Percentiles rank a stretch among this genome's conserved stretches.
Conservation (phyloP, 176 grass and related monocot genomes). For the Hordeum marinum region DNA sequence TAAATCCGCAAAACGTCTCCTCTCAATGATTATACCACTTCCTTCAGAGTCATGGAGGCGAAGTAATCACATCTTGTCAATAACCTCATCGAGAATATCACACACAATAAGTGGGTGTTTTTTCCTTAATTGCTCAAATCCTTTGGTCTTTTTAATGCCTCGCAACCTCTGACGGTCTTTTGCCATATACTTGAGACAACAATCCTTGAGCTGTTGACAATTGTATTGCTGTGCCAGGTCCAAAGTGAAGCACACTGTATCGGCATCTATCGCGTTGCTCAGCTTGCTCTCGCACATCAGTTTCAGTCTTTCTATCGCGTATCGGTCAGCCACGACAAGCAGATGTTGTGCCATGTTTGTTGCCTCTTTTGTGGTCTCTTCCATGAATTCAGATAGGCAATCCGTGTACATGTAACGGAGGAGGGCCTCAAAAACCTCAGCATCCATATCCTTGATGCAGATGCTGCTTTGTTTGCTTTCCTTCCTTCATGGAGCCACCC, state of each 20-base stretch:
- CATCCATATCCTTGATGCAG: not conserved
- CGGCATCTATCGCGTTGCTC: not conserved
- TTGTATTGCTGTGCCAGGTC: not conserved
- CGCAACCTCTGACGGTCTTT: not conserved
- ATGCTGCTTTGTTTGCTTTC: not conserved
- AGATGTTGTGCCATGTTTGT: not conserved
- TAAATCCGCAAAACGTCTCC: too few species aligned
- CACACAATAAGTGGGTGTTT: not conserved
- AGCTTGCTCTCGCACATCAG: not conserved
- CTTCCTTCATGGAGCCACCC: not conserved
- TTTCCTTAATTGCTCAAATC: not conserved
- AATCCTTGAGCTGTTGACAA: not conserved
- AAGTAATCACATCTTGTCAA: not conserved
- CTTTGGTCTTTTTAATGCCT: not conserved
- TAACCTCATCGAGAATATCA: not conserved
- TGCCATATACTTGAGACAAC: not conserved
- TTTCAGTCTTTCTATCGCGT: not conserved
- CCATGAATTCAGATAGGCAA: not conserved
- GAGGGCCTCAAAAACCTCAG: not conserved
- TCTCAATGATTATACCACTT: too few species aligned
- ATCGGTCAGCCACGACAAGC: not conserved
- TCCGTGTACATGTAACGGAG: not conserved
- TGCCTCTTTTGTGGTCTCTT: not conserved
- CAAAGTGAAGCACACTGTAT: not conserved
- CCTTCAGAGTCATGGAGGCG: not conserved